Evolutionary conservation across 2,329 filamentous ascomycete species (phyloP), one percentile per base, ranked within the genome.

Genomic region (Immersiporthe knoxdaviesiana): DNA sequence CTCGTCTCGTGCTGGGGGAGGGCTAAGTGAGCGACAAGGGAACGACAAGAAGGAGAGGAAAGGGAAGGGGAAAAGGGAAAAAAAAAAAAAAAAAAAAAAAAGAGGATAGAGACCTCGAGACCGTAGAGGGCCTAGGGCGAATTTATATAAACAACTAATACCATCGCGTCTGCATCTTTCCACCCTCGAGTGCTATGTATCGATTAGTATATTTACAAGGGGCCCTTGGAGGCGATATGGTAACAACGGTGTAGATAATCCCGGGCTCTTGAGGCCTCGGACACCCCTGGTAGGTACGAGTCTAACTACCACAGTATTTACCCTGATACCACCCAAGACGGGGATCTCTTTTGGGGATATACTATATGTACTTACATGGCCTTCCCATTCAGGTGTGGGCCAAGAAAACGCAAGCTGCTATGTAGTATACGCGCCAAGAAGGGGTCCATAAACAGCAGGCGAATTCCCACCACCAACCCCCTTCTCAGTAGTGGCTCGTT

Each of bases 281-380:
- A 7, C 21, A 21, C 44, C 30, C 56, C 21, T 6, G 35, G 35
- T 35, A 35, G 35, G 32, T 21, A 58, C 16, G 54, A 59, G n/a
- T 18, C 21, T 37, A 37, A 30, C 11, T n/a, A 37, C 44, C 44
- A 47, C 52, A 56, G n/a, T 30, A 27, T 14, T 59, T 37, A 39
- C 56, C n/a, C n/a, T 59, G 56, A 59, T 59, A 37, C 56, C 32
- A 59, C 56, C 56, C 18, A n/a, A 7, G 21, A 37, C 56, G 56
- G 56, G 18, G 37, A 59, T 30, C 6, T 37, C 56, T 37, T 37
- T 14, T 37, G 21, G 8, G 56, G 11, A 37, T 37, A 18, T 35
- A 59, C 6, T 14, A 32, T 3, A 37, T 37, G 10, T 35, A 59
- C 6, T 14, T 59, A 32, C 32, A 59, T n/a, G 16, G 56, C 56